These are phyloP conservation scores for Durio zibethinus DNA, from an alignment of 345 rosid genomes.

Conservation along the genomic window DNA sequence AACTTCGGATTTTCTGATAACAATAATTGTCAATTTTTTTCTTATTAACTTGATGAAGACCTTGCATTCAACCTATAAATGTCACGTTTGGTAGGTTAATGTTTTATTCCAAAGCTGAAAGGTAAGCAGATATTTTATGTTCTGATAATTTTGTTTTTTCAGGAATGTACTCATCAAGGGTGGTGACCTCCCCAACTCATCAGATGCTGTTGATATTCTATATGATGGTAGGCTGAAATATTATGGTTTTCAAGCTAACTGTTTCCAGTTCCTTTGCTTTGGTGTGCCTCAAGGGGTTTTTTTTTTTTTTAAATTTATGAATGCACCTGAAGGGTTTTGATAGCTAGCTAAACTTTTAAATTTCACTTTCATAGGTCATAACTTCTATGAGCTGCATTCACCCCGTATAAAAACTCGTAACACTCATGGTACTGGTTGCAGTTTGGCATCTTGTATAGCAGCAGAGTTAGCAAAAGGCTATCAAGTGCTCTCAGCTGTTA, in stretches of 20 bases:
- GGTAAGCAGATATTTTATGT: not conserved
- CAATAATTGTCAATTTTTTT: not conserved
- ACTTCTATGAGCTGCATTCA: conserved; percentile 57
- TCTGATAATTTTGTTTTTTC: conserved; percentile 22
- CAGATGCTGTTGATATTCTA: conserved; percentile 80
- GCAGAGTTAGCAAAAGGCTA: conserved; percentile 96
- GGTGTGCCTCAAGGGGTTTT: not conserved
- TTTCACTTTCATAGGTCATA: conserved; percentile 44
- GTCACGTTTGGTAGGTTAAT: not conserved
- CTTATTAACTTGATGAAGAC: not conserved
- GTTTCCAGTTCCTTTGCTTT: not conserved
- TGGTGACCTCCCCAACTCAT: conserved; percentile 83
- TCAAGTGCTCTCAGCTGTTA: conserved; percentile 72
- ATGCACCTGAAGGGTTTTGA: not conserved
- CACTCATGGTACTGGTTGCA: conserved; percentile 97
- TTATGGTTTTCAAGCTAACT: not conserved
- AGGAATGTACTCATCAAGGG: conserved; percentile 94
- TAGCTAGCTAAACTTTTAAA: not conserved
- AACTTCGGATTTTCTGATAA: not conserved
- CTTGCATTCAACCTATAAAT: not conserved
- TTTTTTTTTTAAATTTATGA: too few species aligned
- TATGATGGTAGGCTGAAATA: conserved; percentile 56
- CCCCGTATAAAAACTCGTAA: conserved; percentile 70
- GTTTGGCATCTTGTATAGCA: conserved; percentile 93
- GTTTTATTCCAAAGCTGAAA: not conserved